These are phyloP conservation scores for Mycena belliarum DNA, from an alignment of 768 basidiomycete genomes.

Conservation along the genomic window DNA sequence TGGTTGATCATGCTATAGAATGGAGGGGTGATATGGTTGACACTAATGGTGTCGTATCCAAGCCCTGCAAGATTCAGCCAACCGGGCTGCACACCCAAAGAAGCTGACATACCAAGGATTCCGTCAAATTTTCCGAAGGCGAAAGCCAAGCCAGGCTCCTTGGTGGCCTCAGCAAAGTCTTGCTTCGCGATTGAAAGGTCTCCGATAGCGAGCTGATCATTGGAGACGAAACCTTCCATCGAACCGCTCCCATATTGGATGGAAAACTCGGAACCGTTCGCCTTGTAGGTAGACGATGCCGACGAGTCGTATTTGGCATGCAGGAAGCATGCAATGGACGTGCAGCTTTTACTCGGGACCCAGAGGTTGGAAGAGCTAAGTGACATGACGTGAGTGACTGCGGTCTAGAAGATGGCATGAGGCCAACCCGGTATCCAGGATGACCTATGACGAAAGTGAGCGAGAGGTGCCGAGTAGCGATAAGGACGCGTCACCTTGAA, in stretches of 20 bases:
- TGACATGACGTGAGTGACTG: slow-evolving; percentile 7
- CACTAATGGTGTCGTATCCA: slow-evolving; percentile 92
- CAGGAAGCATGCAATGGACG: slow-evolving; percentile 90
- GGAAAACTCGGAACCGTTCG: slow-evolving; percentile 85
- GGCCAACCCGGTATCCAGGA: slow-evolving; percentile 84
- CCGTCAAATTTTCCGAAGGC: slow-evolving; percentile 85
- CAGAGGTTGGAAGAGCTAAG: slow-evolving; percentile 87
- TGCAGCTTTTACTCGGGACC: slow-evolving; percentile 83
- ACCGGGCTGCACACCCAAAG: background rate
- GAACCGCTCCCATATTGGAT: slow-evolving; percentile 97
- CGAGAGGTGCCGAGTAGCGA: background rate
- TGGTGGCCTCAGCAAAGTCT: slow-evolving; percentile 93
- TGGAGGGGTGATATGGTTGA: slow-evolving; percentile 89
- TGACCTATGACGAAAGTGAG: slow-evolving; percentile 77
- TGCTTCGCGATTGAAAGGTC: slow-evolving; percentile 74
- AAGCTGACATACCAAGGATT: background rate
- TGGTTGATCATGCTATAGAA: slow-evolving; percentile 93
- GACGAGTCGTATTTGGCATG: slow-evolving; percentile 88
- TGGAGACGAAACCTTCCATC: slow-evolving; percentile 94
- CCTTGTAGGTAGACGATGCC: slow-evolving; percentile 81
- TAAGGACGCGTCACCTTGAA: slow-evolving; percentile 41
- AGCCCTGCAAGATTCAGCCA: slow-evolving; percentile 76
- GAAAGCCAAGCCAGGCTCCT: slow-evolving; percentile 96
- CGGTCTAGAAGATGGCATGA: background rate
- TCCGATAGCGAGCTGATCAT: slow-evolving; percentile 77